A percentile compares a stretch with the other conserved stretches of the same genome.
Evolutionary conservation across 352 stramenopile genomes (phyloP).

Genomic region (Phytophthora hibernalis): DNA sequence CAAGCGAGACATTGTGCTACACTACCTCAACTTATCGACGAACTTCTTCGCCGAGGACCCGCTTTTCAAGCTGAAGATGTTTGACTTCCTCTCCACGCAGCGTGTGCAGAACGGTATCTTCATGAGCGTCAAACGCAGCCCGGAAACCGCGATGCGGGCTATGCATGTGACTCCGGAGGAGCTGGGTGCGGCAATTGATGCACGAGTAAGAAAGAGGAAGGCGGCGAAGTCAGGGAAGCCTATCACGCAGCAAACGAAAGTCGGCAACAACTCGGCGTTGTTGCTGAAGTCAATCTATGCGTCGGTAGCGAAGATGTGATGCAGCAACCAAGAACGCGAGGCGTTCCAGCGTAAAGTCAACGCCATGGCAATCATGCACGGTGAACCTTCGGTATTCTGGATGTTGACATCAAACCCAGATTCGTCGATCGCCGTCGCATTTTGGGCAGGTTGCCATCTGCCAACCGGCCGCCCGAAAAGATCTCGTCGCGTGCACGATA

Average conservation of each 20-base stretch:
- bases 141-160: conserved; percentile 3
- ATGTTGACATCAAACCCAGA: conserved; percentile 42
- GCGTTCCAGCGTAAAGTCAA: conserved; percentile 21
- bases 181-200: conserved; percentile 6
- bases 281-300: conserved; percentile 22
- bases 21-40: conserved; percentile 37
- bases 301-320: conserved; percentile 32
- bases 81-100: conserved; percentile 22
- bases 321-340: conserved; percentile 35
- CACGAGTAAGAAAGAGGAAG: not conserved
- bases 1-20: conserved; percentile 28
- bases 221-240: not conserved
- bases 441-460: conserved; percentile 26
- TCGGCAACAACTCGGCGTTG: not conserved
- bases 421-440: conserved; percentile 25
- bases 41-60: conserved; percentile 1
- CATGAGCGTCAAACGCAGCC: conserved; percentile 12
- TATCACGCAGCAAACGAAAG: not conserved
- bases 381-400: conserved; percentile 36
- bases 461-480: conserved; percentile 8
- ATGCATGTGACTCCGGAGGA: conserved; percentile 25
- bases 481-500: not conserved
- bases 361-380: conserved; percentile 26
- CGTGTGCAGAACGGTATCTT: conserved; percentile 30
- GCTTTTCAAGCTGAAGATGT: conserved; percentile 39